A percentile compares a stretch with the other conserved stretches of the same genome.
phyloP scores from a whole-genome alignment of 306 rosid genomes.

The Luffa aegyptiaca region DNA sequence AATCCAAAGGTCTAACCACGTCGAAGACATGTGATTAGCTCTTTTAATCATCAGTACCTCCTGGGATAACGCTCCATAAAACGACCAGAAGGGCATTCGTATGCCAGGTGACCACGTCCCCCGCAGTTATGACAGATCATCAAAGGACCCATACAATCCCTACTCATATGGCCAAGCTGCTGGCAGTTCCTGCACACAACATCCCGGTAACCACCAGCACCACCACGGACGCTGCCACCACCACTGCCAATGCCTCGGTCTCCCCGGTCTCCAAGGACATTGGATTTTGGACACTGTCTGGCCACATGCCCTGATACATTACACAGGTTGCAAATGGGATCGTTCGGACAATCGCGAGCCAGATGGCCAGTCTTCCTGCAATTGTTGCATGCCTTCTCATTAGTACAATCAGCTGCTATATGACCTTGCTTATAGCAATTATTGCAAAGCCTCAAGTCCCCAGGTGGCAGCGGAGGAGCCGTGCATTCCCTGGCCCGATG shows the following conservation, averaged over 20 bases:
- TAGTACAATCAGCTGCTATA: slow-evolving; percentile 91
- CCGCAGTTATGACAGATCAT: slow-evolving; percentile 97
- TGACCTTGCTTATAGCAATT: slow-evolving; percentile 98
- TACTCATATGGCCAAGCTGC: slow-evolving; percentile 88
- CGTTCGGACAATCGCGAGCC: slow-evolving; percentile 96
- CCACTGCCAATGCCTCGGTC: slow-evolving; percentile 20
- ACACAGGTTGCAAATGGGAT: slow-evolving; percentile 89
- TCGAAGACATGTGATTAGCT: not conserved
- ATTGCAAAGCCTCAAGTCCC: slow-evolving; percentile 90
- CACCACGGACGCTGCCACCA: slow-evolving; percentile 23
- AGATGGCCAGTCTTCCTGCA: slow-evolving; percentile 94
- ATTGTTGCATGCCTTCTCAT: slow-evolving; percentile 98
- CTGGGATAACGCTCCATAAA: slow-evolving; percentile 79
- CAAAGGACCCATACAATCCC: slow-evolving; percentile 96
- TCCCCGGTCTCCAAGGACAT: slow-evolving; percentile 43
- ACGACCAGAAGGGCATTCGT: slow-evolving; percentile 95
- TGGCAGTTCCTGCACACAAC: slow-evolving; percentile 87
- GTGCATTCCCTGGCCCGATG: slow-evolving; percentile 94
- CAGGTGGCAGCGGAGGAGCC: slow-evolving; percentile 74
- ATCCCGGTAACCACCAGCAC: slow-evolving; percentile 47
- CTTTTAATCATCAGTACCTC: slow-evolving; percentile 63
- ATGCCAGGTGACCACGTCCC: slow-evolving; percentile 93
- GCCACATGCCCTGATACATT: slow-evolving; percentile 95
- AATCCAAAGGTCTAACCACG: not conserved
- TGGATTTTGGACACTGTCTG: slow-evolving; percentile 75